Evolutionary conservation across 1,139 yeast species (phyloP).

Genomic region (Sugiyamaella pinicola): DNA sequence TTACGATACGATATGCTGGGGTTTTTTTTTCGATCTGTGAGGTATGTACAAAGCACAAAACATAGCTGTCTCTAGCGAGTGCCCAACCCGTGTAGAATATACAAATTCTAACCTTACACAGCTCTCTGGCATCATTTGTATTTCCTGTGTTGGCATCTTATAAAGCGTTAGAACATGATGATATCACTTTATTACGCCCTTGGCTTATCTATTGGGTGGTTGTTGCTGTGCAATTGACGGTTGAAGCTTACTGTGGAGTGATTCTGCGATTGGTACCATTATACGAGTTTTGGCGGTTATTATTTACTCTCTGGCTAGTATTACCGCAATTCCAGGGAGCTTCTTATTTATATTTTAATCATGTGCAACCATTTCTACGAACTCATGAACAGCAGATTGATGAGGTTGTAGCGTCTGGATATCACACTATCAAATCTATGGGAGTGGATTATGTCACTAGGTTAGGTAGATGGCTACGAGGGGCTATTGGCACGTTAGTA

Average conservation of each 20-base stretch:
- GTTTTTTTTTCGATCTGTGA: constrained; percentile 25
- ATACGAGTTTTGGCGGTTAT: constrained; percentile 48
- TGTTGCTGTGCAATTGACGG: constrained; percentile 47
- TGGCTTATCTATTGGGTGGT: constrained; percentile 70
- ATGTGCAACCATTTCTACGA: constrained; percentile 41
- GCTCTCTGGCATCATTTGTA: constrained; percentile 47
- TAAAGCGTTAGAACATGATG: constrained; percentile 53
- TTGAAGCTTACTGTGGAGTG: constrained; percentile 49
- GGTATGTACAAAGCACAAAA: constrained; percentile 24
- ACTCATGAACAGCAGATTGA: constrained; percentile 40
- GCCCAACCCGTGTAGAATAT: no score
- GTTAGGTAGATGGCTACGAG: constrained; percentile 20
- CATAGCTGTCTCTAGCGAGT: background rate
- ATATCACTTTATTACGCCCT: constrained; percentile 52
- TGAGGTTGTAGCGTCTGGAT: constrained; percentile 29
- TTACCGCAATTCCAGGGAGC: constrained; percentile 51
- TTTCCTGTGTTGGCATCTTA: constrained; percentile 64
- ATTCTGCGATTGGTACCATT: constrained; percentile 51
- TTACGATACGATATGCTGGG: constrained; percentile 32
- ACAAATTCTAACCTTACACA: constrained; percentile 14
- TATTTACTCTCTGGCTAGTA: constrained; percentile 54
- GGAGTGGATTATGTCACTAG: constrained; percentile 32
- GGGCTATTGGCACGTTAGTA: constrained; percentile 20
- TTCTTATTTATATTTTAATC: constrained; percentile 38
- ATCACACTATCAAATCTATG: constrained; percentile 30